A percentile compares a stretch with the other conserved stretches of the same genome.
Conservation (phyloP, 108 stramenopile species). For the Cyclotella atomus region DNA sequence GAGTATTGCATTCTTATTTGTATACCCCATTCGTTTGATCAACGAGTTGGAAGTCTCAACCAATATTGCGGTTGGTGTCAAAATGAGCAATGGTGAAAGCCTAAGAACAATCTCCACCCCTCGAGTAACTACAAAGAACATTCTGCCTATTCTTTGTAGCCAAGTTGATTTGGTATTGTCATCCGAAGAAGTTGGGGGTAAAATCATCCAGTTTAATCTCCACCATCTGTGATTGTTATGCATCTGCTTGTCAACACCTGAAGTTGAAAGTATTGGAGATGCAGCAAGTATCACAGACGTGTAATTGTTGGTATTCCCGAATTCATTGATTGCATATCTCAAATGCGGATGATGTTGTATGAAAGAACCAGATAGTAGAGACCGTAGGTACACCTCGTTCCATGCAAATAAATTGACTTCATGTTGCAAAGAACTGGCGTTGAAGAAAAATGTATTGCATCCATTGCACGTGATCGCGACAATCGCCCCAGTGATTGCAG, state of each 20-base stretch:
- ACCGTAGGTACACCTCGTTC: no score
- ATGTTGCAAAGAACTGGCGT: no score
- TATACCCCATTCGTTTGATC: neutral
- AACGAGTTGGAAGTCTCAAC: constrained; percentile 24
- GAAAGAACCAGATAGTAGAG: no score
- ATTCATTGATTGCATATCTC: no score
- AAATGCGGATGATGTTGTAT: no score
- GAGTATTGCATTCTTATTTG: neutral
- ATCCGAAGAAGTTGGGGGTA: neutral
- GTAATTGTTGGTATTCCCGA: neutral
- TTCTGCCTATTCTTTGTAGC: constrained; percentile 11
- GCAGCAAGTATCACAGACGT: neutral
- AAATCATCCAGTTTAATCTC: neutral
- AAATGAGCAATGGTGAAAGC: constrained; percentile 68
- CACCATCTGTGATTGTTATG: neutral
- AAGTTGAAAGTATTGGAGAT: neutral
- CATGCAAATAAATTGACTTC: no score
- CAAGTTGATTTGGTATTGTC: constrained; percentile 2
- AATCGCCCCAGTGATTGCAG: neutral
- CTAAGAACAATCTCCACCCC: constrained; percentile 61
- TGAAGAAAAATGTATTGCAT: no score
- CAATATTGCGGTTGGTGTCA: constrained; percentile 67
- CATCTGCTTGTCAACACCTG: neutral
- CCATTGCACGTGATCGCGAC: no score
- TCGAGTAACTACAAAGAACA: constrained; percentile 39